Evolutionary conservation across 352 stramenopile genomes (phyloP), one percentile per base, ranked within the genome.

Genomic region (Globisporangium sylvaticum): DNA sequence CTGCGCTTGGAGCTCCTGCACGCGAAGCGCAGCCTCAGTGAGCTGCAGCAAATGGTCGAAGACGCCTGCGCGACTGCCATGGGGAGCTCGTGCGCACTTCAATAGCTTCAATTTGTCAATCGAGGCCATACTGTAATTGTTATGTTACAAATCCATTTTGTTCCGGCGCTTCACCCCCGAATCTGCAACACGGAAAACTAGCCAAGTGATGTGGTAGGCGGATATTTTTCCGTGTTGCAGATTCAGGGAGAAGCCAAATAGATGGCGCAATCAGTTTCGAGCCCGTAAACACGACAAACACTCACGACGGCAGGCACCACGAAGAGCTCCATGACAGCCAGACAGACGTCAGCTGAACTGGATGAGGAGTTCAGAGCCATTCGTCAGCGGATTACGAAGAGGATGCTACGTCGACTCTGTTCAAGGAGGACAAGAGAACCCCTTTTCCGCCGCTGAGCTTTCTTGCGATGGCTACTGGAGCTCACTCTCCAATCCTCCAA

Each of bases 1-100:
- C 25, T 44, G 9, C 34, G 54, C 14, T 42, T 0, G 59, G 67
- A 61, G 46, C 66, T 52, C 27, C 39, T 62, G 37, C 64, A 59
- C 31, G 22, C 15, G 22, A 59, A 67, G 25, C 55, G 39, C 25
- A 64, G 57, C 52, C 59, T 84, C 9, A 66, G 50, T 4, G 71
- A 79, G 31, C 52, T 87, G 27, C 76, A 80, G 31, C 62, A 80
- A 25, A 44, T 71, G 46, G 67, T 83, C 56, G 79, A 87, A 64
- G 76, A 84, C n/a, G 62, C 62, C n/a, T 78, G 70, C 18, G 76
- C 79, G 61, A 69, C 69, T 10, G 63, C 73, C 22, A 75, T 83
- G 56, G 79, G 76, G 2, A 80, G 65, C 29, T 73, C 63, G 9
- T 87, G 79, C 24, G 76, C 75, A 20, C 66, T 87, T 55, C 76